Base-by-base conservation (phyloP, 78 protist species). In the Cyanophora paradoxa region DNA sequence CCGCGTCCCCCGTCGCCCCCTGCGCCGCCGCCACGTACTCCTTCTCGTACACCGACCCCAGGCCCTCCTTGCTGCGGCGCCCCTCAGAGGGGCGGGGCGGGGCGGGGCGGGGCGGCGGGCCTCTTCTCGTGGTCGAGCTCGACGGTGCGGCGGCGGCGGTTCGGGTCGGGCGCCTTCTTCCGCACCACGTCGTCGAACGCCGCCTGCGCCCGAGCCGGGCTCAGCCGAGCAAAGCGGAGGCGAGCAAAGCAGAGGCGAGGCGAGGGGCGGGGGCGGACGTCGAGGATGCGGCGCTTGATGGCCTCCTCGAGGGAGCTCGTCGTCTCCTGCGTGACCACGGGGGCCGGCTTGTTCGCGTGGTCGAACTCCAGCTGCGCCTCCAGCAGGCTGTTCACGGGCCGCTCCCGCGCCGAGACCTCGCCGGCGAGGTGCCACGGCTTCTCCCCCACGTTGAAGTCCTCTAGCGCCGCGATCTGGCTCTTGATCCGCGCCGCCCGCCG, bases 331-430 rank as follows among this genome's bases (percentile, higher is more conserved):
- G 82, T 77, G 30, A 63, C 16, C 6, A 46, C 69, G 62, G 83
- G 84, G n/a, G 88, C 79, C 24, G 57, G 48, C 84, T 76, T 36
- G 17, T 37, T 26, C 28, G 46, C 42, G 39, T 67, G 73, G 54
- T 84, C 88, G 69, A 62, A 84, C 69, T 84, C 88, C 48, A 84
- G 56, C 28, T 20, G 30, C 37, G 70, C 76, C 31, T 50, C 68
- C 19, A 84, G 74, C 7, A 84, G 77, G 13, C 83, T 75, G 37
- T 82, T 78, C 5, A 22, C 56, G 0, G 88, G 88, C 67, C 88
- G 83, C 41, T 74, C 75, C 40, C n/a, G 50, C 34, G 85, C 76
- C 22, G 52, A 28, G 24, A 64, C 54, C 71, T 64, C 71, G 54
- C 71, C 71, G 24, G 3, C 0, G 56, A 64, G 30, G 39, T 40